phyloP scores from a whole-genome alignment of 257 asterid species.

The Salvia splendens region DNA sequence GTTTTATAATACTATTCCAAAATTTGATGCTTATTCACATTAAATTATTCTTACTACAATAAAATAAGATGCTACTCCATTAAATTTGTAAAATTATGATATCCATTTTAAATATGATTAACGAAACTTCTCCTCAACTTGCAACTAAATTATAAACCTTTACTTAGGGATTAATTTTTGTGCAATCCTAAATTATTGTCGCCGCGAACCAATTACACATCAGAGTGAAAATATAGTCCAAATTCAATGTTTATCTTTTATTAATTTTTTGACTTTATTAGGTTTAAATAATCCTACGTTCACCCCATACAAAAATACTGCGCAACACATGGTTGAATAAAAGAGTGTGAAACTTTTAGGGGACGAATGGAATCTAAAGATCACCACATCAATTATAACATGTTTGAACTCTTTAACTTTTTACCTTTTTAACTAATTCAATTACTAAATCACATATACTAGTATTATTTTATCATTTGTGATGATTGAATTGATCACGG shows the following conservation, averaged over 20 bases:
- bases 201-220: background rate
- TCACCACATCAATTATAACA: constrained; percentile 8
- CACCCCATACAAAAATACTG: constrained; percentile 1
- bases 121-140: too few relatives aligned
- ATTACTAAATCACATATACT: background rate
- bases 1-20: too few relatives aligned
- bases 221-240: constrained; percentile 21
- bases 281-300: background rate
- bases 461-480: background rate
- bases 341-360: constrained; percentile 27
- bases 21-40: too few relatives aligned
- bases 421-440: background rate
- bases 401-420: background rate
- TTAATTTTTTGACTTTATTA: background rate
- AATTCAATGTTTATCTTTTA: constrained; percentile 15
- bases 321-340: constrained; percentile 9
- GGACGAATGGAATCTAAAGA: constrained; percentile 28
- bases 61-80: too few relatives aligned
- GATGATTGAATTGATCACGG: constrained; percentile 11
- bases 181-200: background rate
- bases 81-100: too few relatives aligned
- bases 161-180: background rate
- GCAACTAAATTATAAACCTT: too few relatives aligned
- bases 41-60: too few relatives aligned
- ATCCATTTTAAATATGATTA: too few relatives aligned